Conservation (phyloP, 2,329 filamentous ascomycete species). For the Alternaria brassicicola region DNA sequence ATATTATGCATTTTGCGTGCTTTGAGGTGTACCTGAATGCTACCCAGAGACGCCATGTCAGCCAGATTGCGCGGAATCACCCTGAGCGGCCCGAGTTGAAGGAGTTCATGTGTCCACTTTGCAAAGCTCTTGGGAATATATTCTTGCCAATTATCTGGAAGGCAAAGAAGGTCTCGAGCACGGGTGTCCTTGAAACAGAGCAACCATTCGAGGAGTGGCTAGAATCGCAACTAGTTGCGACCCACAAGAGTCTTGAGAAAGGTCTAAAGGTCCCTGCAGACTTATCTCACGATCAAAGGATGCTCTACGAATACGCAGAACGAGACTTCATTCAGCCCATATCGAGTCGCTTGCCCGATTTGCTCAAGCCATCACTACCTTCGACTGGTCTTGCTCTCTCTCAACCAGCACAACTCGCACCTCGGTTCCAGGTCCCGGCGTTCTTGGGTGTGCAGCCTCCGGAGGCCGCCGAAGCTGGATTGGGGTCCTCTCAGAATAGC, state of each 20-base stretch:
- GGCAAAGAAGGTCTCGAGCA: slow-evolving; percentile 82
- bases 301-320: slow-evolving; percentile 59
- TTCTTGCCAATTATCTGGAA: slow-evolving; percentile 97
- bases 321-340: slow-evolving; percentile 59
- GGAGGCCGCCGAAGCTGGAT: slow-evolving; percentile 32
- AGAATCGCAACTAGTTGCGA: slow-evolving; percentile 60
- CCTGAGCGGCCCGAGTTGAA: slow-evolving; percentile 79
- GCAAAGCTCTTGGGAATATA: slow-evolving; percentile 93
- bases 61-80: slow-evolving; percentile 93
- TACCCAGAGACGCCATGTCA: slow-evolving; percentile 80
- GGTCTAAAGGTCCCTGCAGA: slow-evolving; percentile 30
- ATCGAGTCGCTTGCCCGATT: slow-evolving; percentile 49
- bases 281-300: slow-evolving; percentile 52
- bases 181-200: slow-evolving; percentile 68
- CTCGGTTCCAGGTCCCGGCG: slow-evolving; percentile 41
- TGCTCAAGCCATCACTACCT: slow-evolving; percentile 34
- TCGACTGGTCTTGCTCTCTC: slow-evolving; percentile 21
- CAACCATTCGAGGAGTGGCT: slow-evolving; percentile 73
- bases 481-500: slow-evolving; percentile 29
- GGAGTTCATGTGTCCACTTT: slow-evolving; percentile 95
- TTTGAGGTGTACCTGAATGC: slow-evolving; percentile 91
- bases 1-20: slow-evolving; percentile 98
- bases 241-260: slow-evolving; percentile 53
- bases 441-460: slow-evolving; percentile 34
- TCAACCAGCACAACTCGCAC: slow-evolving; percentile 10